Evolutionary conservation across 768 basidiomycete species (phyloP).

Genomic region (Suillus brevipes): DNA sequence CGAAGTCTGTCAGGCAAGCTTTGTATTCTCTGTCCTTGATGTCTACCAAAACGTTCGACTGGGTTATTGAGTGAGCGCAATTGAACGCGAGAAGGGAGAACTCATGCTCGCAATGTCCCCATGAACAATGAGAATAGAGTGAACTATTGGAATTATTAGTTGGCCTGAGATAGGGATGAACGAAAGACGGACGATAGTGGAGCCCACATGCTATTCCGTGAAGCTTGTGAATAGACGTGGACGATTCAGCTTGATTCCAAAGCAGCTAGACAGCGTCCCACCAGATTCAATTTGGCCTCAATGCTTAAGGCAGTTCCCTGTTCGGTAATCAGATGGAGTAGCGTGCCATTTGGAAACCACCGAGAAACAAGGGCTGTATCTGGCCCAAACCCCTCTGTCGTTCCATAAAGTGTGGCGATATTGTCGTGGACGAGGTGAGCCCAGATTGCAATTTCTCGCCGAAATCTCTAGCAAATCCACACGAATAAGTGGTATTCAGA

Average conservation of each 20-base stretch:
- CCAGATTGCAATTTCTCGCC: no score
- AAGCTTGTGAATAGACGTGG: slow-evolving; percentile 11
- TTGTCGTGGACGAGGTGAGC: no score
- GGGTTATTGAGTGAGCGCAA: background rate
- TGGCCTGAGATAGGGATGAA: no score
- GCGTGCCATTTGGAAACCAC: slow-evolving; percentile 2
- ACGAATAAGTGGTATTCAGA: no score
- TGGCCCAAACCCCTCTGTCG: no score
- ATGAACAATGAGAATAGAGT: slow-evolving; percentile 15
- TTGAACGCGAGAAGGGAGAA: background rate
- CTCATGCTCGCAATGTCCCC: slow-evolving; percentile 17
- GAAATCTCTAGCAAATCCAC: no score
- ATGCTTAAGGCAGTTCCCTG: background rate
- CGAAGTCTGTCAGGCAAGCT: slow-evolving; percentile 45
- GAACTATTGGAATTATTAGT: slow-evolving; percentile 13
- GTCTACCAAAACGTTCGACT: slow-evolving; percentile 20
- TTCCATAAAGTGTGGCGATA: no score
- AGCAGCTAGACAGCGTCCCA: background rate
- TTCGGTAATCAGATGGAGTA: background rate
- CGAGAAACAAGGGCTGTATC: background rate
- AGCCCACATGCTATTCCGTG: slow-evolving; percentile 16
- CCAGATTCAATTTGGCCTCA: background rate
- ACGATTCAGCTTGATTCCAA: background rate
- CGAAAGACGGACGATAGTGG: no score
- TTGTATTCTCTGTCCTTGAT: slow-evolving; percentile 15